phyloP scores from a whole-genome alignment of 2,329 filamentous ascomycete species.

The Colletotrichum sp. region DNA sequence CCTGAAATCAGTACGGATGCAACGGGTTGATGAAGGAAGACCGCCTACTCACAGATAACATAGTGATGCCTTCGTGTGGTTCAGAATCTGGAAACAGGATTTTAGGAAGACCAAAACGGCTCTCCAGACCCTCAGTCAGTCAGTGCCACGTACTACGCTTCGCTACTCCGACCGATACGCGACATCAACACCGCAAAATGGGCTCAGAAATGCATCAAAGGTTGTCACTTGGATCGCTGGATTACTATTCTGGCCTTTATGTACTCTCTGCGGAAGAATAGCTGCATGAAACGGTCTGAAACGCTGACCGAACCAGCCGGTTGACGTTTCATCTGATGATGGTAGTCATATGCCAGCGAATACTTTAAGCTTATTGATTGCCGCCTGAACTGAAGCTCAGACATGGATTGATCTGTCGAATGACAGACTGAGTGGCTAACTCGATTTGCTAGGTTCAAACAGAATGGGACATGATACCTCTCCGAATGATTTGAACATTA shows the following conservation, averaged over 20 bases:
- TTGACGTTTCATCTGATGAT: constrained; percentile 9
- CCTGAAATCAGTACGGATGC: neutral
- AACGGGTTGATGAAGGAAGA: fast-evolving
- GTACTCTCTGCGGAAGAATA: neutral
- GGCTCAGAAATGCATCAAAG: neutral
- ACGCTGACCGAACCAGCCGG: neutral
- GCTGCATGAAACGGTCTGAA: constrained; percentile 12
- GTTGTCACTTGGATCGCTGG: fast-evolving
- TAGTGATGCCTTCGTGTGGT: neutral
- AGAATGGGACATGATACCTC: neutral
- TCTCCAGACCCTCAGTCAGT: neutral
- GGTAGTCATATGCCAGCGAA: neutral
- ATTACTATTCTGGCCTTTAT: neutral
- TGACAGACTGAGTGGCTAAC: neutral
- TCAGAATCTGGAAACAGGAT: neutral
- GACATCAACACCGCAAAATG: neutral
- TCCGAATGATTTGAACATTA: neutral
- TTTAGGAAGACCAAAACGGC: neutral
- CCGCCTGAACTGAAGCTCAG: neutral
- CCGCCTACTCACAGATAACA: neutral
- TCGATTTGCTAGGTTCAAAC: neutral
- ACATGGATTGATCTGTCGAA: neutral
- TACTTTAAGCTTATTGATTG: neutral
- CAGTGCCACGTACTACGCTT: neutral
- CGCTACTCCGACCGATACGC: neutral